Conservation (phyloP, 108 stramenopile species). For the Cyclotella atomus region DNA sequence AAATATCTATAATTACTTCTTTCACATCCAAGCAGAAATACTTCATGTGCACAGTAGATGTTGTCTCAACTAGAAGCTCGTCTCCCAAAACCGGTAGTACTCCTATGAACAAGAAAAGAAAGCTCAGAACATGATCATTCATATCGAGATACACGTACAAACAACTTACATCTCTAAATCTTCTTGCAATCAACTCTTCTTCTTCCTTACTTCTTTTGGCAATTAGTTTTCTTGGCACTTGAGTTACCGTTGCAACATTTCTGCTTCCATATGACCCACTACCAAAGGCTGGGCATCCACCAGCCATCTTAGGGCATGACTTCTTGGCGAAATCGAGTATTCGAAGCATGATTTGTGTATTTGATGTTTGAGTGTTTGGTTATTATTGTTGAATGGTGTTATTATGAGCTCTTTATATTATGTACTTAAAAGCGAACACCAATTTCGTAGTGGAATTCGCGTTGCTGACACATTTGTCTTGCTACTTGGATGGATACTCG, state of each 20-base stretch:
- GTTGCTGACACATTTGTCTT: background rate
- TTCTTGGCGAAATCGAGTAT: conserved; percentile 7
- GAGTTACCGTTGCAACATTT: conserved; percentile 7
- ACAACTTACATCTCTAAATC: conserved; percentile 16
- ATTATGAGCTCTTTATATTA: no score
- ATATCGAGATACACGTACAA: background rate
- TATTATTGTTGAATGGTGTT: background rate
- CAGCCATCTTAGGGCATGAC: conserved; percentile 15
- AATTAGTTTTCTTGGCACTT: background rate
- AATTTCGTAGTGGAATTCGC: background rate
- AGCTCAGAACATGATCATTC: background rate
- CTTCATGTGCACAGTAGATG: no score
- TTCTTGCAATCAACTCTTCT: conserved; percentile 7
- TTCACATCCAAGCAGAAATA: background rate
- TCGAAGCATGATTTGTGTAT: conserved; percentile 2
- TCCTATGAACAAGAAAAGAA: background rate
- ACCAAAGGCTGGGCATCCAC: conserved; percentile 23
- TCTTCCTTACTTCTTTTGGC: conserved; percentile 11
- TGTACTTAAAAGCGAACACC: background rate
- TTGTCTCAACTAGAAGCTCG: conserved; percentile 5
- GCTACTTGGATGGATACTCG: no score
- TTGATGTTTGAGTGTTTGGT: background rate
- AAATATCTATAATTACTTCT: no score
- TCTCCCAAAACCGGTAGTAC: conserved; percentile 22
- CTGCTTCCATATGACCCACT: conserved; percentile 10